A percentile compares a stretch with the other conserved stretches of the same genome.
These are phyloP conservation scores for Porpolomopsis calyptriformis DNA, from an alignment of 768 basidiomycete species.

Conservation along the genomic window DNA sequence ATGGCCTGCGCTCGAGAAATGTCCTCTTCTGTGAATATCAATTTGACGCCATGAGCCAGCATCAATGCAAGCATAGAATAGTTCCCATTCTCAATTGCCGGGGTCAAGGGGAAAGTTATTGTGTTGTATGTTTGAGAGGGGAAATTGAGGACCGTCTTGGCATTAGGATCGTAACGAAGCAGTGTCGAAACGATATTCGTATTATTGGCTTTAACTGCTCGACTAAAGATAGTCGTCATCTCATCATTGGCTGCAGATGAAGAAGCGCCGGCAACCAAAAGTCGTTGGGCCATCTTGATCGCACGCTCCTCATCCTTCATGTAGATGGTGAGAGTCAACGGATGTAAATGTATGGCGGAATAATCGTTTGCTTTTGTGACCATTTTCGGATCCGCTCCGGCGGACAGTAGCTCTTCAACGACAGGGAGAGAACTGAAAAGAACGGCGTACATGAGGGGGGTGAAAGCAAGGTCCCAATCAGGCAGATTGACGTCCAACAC, in stretches of 20 bases:
- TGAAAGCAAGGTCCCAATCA: constrained; percentile 52
- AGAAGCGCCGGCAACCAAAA: constrained; percentile 32
- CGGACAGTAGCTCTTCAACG: constrained; percentile 36
- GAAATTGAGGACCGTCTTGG: constrained; percentile 28
- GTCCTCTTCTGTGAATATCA: constrained; percentile 26
- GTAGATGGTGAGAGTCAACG: constrained; percentile 30
- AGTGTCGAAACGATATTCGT: constrained; percentile 31
- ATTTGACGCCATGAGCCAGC: constrained; percentile 32
- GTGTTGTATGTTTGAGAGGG: constrained; percentile 20
- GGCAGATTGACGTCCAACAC: constrained; percentile 41
- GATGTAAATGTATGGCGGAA: constrained; percentile 22
- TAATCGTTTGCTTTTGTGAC: constrained; percentile 21
- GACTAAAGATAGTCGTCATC: constrained; percentile 33
- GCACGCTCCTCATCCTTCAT: constrained; percentile 32
- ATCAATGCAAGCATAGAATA: constrained; percentile 29
- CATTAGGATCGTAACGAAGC: constrained; percentile 32
- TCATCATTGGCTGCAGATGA: constrained; percentile 30
- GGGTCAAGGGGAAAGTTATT: constrained; percentile 27
- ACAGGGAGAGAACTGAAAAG: constrained; percentile 34
- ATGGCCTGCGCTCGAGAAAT: constrained; percentile 24
- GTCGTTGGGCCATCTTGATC: constrained; percentile 27
- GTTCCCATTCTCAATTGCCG: constrained; percentile 24
- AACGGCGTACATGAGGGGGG: constrained; percentile 42
- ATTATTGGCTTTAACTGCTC: constrained; percentile 25
- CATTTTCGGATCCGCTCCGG: constrained; percentile 36